phyloP scores from a whole-genome alignment of 2,329 filamentous ascomycete species.

The Aspergillus tubingensis region DNA sequence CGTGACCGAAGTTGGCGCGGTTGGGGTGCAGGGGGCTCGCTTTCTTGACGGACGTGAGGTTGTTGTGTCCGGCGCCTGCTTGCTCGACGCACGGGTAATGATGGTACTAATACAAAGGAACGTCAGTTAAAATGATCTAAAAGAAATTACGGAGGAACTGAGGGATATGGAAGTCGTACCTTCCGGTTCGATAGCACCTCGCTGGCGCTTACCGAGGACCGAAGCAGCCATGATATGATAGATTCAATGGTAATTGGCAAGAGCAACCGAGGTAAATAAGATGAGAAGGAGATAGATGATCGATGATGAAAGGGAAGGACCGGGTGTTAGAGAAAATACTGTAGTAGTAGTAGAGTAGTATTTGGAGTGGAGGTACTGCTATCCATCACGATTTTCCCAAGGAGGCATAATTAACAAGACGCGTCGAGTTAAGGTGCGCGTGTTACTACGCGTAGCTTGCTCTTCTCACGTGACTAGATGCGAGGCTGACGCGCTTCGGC shows the following conservation, averaged over 20 bases:
- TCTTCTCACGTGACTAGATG: not conserved
- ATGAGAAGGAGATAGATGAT: slow-evolving; percentile 8
- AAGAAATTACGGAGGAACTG: slow-evolving; percentile 3
- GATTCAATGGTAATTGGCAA: no score
- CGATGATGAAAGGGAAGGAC: not conserved
- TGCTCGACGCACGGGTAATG: slow-evolving; percentile 39
- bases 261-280: not conserved
- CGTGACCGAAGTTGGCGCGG: slow-evolving; percentile 39
- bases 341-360: not conserved
- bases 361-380: not conserved
- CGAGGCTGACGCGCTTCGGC: not conserved
- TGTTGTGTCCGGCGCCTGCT: slow-evolving; percentile 53
- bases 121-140: not conserved
- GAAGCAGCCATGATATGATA: slow-evolving; percentile 40
- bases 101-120: slow-evolving; percentile 15
- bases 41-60: slow-evolving; percentile 43
- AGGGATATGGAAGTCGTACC: slow-evolving; percentile 36
- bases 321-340: not conserved
- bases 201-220: slow-evolving; percentile 49
- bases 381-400: slow-evolving; percentile 13
- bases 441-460: slow-evolving; percentile 12
- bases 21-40: slow-evolving; percentile 26
- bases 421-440: slow-evolving; percentile 15
- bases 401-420: slow-evolving; percentile 21
- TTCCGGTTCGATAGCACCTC: slow-evolving; percentile 39